phyloP scores from a whole-genome alignment of 345 rosid genomes.

The Barbarea vulgaris region DNA sequence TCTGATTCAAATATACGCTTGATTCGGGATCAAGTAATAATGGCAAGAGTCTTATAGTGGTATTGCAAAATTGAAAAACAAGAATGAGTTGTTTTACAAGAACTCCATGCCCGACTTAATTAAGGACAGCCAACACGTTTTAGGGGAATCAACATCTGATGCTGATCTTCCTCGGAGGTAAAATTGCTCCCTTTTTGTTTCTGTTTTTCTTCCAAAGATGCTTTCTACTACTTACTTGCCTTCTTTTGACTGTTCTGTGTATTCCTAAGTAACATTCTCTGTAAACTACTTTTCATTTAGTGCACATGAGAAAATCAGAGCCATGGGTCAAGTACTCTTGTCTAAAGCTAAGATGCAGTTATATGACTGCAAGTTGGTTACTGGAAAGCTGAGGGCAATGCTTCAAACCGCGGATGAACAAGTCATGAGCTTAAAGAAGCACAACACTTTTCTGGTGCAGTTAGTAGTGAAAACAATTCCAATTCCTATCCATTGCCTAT shows the following conservation, averaged over 20 bases:
- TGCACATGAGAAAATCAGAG: slow-evolving; percentile 81
- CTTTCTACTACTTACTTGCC: not conserved
- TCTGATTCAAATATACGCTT: slow-evolving; percentile 84
- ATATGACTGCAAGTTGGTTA: slow-evolving; percentile 93
- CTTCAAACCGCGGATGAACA: slow-evolving; percentile 96
- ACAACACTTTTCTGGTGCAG: slow-evolving; percentile 98
- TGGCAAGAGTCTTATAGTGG: slow-evolving; percentile 89
- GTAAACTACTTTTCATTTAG: slow-evolving; percentile 41
- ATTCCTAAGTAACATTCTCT: slow-evolving; percentile 13
- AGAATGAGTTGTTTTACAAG: slow-evolving; percentile 64
- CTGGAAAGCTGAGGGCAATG: slow-evolving; percentile 98
- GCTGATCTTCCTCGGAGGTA: slow-evolving; percentile 87
- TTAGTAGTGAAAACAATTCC: slow-evolving; percentile 98
- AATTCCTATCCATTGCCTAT: slow-evolving; percentile 91
- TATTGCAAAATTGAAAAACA: slow-evolving; percentile 81
- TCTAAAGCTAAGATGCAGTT: slow-evolving; percentile 79
- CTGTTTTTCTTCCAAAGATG: not conserved
- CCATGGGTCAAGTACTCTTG: slow-evolving; percentile 87
- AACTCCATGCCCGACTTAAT: slow-evolving; percentile 72
- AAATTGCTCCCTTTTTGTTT: slow-evolving; percentile 18
- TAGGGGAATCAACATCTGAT: slow-evolving; percentile 79
- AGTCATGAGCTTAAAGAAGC: slow-evolving; percentile 97
- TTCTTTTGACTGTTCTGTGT: not conserved
- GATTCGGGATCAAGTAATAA: slow-evolving; percentile 92
- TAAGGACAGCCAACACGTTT: slow-evolving; percentile 84